These are phyloP conservation scores for Microthyrium microscopicum DNA, from an alignment of 2,329 filamentous ascomycete species.

Conservation along the genomic window DNA sequence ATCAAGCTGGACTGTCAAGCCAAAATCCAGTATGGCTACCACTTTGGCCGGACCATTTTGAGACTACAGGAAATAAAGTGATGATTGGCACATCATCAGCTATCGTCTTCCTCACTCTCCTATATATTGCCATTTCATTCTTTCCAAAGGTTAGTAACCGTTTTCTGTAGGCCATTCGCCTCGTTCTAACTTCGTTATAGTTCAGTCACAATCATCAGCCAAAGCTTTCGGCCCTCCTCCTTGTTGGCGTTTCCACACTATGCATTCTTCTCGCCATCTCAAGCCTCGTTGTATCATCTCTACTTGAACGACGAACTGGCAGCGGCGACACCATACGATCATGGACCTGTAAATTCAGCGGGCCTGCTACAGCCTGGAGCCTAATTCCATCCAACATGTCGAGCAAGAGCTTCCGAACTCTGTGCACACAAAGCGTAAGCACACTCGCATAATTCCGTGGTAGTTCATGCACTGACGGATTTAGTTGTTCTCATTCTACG, in stretches of 20 bases:
- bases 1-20: slow-evolving; percentile 21
- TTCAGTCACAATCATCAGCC: slow-evolving; percentile 17
- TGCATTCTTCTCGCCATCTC: slow-evolving; percentile 23
- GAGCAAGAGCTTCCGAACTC: slow-evolving; percentile 4
- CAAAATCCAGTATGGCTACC: slow-evolving; percentile 32
- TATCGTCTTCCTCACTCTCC: slow-evolving; percentile 22
- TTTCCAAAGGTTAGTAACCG: slow-evolving; percentile 17
- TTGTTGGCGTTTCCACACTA: slow-evolving; percentile 20
- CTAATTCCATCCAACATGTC: no score
- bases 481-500: slow-evolving; percentile 6
- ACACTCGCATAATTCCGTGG: neutral
- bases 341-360: slow-evolving; percentile 19
- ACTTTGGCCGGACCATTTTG: slow-evolving; percentile 31
- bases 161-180: neutral
- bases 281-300: slow-evolving; percentile 21
- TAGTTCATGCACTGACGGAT: neutral
- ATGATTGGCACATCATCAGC: slow-evolving; percentile 23
- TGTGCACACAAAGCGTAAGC: slow-evolving; percentile 9
- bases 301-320: slow-evolving; percentile 15
- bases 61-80: slow-evolving; percentile 25
- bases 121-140: slow-evolving; percentile 18
- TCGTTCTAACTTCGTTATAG: slow-evolving; percentile 11
- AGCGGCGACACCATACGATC: slow-evolving; percentile 19
- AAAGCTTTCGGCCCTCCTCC: slow-evolving; percentile 22
- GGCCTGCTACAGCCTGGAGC: no score